These are phyloP conservation scores for Ceratocystis albifundus DNA, from an alignment of 2,329 filamentous ascomycete species.

Conservation along the genomic window DNA sequence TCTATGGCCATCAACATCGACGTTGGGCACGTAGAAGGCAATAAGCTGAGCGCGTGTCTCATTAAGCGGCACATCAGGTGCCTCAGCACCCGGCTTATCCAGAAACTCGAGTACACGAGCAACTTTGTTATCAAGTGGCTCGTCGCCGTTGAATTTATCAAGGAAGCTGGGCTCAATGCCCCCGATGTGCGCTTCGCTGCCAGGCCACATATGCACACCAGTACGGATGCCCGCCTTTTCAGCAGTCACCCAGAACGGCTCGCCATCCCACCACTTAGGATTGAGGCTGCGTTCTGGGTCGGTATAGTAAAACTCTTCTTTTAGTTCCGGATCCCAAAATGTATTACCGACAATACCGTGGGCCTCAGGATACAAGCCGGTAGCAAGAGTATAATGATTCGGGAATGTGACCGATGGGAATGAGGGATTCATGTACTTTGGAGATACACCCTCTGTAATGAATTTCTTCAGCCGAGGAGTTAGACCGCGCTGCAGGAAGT, in stretches of 20 bases:
- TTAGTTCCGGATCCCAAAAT: conserved; percentile 73
- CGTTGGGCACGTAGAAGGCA: conserved; percentile 85
- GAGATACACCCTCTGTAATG: conserved; percentile 72
- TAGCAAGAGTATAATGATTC: conserved; percentile 88
- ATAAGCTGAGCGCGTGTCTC: conserved; percentile 75
- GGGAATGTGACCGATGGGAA: conserved; percentile 97
- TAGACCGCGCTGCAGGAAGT: conserved; percentile 73
- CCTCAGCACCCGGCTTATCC: conserved; percentile 65
- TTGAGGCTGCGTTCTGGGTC: conserved; percentile 64
- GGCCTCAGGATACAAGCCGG: conserved; percentile 80
- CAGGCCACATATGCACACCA: conserved; percentile 97
- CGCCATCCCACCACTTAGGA: conserved; percentile 86
- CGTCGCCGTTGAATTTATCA: conserved; percentile 73
- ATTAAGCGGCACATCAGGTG: conserved; percentile 33
- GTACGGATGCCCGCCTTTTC: conserved; percentile 67
- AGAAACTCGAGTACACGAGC: conserved; percentile 68
- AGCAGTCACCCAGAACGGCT: conserved; percentile 88
- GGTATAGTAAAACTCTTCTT: conserved; percentile 81
- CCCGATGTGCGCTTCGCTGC: conserved; percentile 76
- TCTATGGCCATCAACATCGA: conserved; percentile 74
- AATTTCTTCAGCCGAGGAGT: conserved; percentile 74
- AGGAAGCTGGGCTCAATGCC: conserved; percentile 65
- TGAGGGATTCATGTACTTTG: conserved; percentile 82
- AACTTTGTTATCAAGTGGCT: conserved; percentile 64
- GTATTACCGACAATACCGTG: conserved; percentile 90